Conservation (phyloP, 495 filamentous ascomycete species). For the Neurospora sp. region DNA sequence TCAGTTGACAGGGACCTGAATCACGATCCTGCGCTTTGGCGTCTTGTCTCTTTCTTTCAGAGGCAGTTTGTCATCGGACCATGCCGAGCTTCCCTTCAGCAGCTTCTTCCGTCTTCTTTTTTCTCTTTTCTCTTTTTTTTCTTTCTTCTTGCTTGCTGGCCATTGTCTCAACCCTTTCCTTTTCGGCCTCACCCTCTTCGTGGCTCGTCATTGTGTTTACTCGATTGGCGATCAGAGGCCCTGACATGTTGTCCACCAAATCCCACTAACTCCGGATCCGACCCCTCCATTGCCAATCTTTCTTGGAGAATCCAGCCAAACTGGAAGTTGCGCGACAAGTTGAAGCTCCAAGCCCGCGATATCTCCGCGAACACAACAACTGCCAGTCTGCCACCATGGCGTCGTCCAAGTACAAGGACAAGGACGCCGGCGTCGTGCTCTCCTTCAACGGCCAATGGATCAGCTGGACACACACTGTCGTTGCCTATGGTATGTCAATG, state of each 20-base stretch:
- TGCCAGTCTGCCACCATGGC: conserved; percentile 11
- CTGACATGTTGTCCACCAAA: not conserved
- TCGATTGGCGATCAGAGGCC: not conserved
- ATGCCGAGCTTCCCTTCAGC: not conserved
- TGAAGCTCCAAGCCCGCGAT: not conserved
- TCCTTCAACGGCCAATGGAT: conserved; percentile 87
- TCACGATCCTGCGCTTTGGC: not conserved
- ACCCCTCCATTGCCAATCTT: not conserved
- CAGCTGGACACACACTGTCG: conserved; percentile 73
- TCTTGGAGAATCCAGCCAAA: not conserved
- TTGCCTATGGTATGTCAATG: conserved; percentile 59
- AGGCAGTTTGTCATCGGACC: not conserved
- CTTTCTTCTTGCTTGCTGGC: not conserved
- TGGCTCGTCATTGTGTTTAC: not conserved
- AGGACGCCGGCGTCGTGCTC: conserved; percentile 61
- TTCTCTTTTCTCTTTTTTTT: not conserved
- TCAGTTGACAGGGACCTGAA: not conserved
- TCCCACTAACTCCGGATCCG: not conserved
- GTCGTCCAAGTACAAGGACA: conserved; percentile 71
- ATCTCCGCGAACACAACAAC: not conserved
- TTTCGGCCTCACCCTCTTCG: not conserved
- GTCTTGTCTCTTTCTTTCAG: not conserved
- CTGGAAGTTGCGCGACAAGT: not conserved
- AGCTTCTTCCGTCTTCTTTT: not conserved
- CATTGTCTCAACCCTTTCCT: not conserved